Conservation (phyloP, 768 basidiomycete species). For the Bullera alba region DNA sequence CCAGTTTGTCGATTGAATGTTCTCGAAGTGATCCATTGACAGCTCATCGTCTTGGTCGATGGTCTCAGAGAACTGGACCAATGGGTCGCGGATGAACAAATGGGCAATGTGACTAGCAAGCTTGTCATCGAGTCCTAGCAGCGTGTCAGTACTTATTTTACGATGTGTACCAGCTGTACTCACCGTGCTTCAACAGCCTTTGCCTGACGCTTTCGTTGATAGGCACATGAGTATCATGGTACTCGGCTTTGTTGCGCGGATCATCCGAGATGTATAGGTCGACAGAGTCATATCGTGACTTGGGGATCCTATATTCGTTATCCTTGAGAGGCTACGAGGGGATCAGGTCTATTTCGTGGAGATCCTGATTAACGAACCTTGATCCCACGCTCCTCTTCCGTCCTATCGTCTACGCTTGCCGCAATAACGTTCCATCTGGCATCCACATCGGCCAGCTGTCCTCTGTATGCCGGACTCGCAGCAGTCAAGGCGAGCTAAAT, state of each 20-base stretch:
- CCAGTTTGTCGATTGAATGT: slow-evolving; percentile 99
- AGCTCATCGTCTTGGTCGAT: slow-evolving; percentile 80
- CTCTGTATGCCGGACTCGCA: slow-evolving; percentile 89
- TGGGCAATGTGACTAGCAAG: slow-evolving; percentile 89
- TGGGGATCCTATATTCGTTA: slow-evolving; percentile 73
- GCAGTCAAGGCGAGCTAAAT: slow-evolving; percentile 85
- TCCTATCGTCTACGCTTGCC: slow-evolving; percentile 96
- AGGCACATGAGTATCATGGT: slow-evolving; percentile 80
- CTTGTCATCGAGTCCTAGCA: slow-evolving; percentile 70
- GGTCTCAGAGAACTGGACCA: slow-evolving; percentile 90
- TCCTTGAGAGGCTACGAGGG: slow-evolving; percentile 63
- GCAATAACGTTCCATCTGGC: slow-evolving; percentile 99
- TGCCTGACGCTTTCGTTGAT: slow-evolving; percentile 68
- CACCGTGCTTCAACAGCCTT: slow-evolving; percentile 70
- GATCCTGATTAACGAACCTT: slow-evolving; percentile 52
- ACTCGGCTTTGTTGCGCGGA: slow-evolving; percentile 81
- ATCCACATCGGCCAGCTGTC: slow-evolving; percentile 91
- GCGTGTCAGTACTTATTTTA: not conserved
- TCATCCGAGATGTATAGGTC: slow-evolving; percentile 84
- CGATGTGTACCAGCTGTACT: slow-evolving; percentile 23
- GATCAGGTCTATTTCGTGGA: not conserved
- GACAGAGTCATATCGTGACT: slow-evolving; percentile 95
- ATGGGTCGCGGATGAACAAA: slow-evolving; percentile 92
- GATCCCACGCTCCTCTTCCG: slow-evolving; percentile 83
- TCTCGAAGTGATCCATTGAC: slow-evolving; percentile 97